Conservation (phyloP, 148 eudicot species). For the Talinum fruticosum region DNA sequence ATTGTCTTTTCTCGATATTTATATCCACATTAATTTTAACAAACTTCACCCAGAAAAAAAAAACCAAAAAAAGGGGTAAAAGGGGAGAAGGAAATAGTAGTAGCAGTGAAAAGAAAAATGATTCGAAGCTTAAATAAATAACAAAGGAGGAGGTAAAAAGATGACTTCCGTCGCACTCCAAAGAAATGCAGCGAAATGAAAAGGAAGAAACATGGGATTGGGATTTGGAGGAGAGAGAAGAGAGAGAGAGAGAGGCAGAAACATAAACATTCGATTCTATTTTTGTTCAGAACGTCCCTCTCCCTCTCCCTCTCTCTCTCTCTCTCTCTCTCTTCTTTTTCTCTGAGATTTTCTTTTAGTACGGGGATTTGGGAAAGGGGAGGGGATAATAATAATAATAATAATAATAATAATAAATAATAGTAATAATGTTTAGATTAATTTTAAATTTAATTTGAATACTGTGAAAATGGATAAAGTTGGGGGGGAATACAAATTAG, state of each 20-base stretch:
- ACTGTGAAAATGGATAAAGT: neutral
- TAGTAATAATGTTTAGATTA: no score
- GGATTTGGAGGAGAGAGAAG: no score
- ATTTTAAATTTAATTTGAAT: no score
- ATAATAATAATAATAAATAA: no score
- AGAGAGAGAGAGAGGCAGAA: neutral
- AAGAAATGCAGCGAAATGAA: neutral
- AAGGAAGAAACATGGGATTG: no score
- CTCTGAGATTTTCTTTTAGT: conserved; percentile 7
- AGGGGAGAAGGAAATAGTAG: no score
- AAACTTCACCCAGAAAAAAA: neutral
- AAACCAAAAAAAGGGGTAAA: neutral
- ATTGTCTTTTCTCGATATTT: neutral
- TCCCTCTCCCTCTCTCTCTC: neutral
- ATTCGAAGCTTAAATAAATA: neutral
- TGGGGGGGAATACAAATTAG: conserved; percentile 19
- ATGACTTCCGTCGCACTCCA: conserved; percentile 29
- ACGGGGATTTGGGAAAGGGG: conserved; percentile 18
- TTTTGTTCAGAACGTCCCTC: neutral
- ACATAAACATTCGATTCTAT: conserved; percentile 7
- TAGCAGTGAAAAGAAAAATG: no score
- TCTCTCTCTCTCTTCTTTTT: no score
- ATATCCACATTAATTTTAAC: no score
- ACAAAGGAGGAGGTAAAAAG: neutral
- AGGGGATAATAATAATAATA: neutral